Percentiles rank a stretch among this genome's conserved stretches.
These are phyloP conservation scores for Mycena amicta DNA, from an alignment of 768 basidiomycete genomes.

Conservation along the genomic window DNA sequence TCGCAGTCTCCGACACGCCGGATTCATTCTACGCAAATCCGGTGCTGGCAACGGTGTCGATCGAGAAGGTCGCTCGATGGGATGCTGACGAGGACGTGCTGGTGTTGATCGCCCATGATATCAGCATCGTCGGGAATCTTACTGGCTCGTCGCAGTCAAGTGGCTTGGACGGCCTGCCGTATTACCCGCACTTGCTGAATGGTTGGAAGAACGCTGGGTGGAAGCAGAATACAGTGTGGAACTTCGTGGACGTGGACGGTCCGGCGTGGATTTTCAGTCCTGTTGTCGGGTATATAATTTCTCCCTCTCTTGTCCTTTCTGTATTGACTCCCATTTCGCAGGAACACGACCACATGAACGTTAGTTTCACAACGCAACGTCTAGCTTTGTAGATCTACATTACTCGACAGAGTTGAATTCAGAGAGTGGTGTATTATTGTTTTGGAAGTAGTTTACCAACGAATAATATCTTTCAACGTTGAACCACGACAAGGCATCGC, in stretches of 20 bases:
- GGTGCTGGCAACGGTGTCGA: conserved; percentile 3
- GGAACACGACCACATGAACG: too few relatives aligned
- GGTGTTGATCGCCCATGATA: conserved; percentile 19
- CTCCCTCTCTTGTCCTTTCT: too few relatives aligned
- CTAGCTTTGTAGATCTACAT: too few relatives aligned
- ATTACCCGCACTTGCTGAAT: conserved; percentile 9
- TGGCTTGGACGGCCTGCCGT: conserved; percentile 1
- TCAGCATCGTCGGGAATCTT: neutral
- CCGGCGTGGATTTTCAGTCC: conserved; percentile 6
- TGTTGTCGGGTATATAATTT: neutral
- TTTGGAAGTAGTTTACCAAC: too few relatives aligned
- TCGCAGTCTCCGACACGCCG: conserved; percentile 10
- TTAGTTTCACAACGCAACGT: too few relatives aligned
- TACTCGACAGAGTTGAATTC: too few relatives aligned
- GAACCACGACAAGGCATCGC: too few relatives aligned
- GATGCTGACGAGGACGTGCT: conserved; percentile 22
- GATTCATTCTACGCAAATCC: conserved; percentile 12
- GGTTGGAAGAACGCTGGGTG: conserved; percentile 8
- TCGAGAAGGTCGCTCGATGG: conserved; percentile 15
- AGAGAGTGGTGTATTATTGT: too few relatives aligned
- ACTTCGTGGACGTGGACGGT: conserved; percentile 6
- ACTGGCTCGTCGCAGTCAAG: neutral
- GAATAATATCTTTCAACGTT: too few relatives aligned
- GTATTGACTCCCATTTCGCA: too few relatives aligned
- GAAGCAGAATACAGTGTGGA: conserved; percentile 14